phyloP scores from a whole-genome alignment of 2,329 filamentous ascomycete species.

The Allantophomopsis lycopodina region DNA sequence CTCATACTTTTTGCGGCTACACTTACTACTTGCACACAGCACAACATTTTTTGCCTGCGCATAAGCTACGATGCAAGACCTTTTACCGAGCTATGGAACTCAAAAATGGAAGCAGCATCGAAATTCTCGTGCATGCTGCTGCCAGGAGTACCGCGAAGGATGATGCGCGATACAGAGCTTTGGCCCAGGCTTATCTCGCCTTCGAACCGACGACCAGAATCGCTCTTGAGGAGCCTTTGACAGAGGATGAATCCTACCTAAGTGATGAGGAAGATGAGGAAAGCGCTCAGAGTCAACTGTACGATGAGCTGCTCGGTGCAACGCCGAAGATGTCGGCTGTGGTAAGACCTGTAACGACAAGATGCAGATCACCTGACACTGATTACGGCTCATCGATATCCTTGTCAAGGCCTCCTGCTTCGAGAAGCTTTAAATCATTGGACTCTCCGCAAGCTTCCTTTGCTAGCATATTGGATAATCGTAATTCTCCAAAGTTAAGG shows the following conservation, averaged over 20 bases:
- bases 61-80: no score
- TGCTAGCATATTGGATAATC: conserved; percentile 13
- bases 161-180: conserved; percentile 16
- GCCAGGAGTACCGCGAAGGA: conserved; percentile 17
- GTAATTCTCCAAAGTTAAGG: conserved; percentile 13
- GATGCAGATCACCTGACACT: no score
- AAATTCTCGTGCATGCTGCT: conserved; percentile 18
- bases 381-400: no score
- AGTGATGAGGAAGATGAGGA: not conserved
- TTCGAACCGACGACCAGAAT: conserved; percentile 10
- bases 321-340: not conserved
- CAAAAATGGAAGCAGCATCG: conserved; percentile 7
- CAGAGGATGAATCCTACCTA: not conserved
- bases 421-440: not conserved
- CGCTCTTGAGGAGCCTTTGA: conserved; percentile 2
- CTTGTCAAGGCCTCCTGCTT: conserved; percentile 4
- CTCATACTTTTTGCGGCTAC: no score
- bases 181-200: conserved; percentile 15
- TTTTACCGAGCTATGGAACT: no score
- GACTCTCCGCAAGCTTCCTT: conserved; percentile 9
- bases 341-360: no score
- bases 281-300: not conserved
- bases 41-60: no score
- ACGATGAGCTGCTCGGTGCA: not conserved
- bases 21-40: no score